A percentile compares a stretch with the other conserved stretches of the same genome.
These are phyloP conservation scores for Acanthamoeba quina DNA, from an alignment of 208 protist species.

Conservation along the genomic window DNA sequence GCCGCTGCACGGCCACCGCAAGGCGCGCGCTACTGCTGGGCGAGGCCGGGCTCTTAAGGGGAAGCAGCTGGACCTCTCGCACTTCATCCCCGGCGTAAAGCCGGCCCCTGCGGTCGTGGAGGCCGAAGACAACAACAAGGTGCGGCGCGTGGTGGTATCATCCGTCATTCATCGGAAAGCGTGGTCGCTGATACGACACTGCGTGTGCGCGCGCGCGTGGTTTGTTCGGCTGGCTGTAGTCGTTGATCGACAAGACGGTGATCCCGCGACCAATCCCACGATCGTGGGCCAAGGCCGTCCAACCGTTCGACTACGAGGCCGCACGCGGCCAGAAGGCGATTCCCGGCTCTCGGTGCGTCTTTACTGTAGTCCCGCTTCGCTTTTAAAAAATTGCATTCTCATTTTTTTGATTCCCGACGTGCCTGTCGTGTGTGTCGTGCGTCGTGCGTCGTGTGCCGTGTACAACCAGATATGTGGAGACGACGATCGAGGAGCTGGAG, in stretches of 20 bases:
- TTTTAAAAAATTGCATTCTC: too few species aligned
- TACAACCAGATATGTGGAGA: background rate
- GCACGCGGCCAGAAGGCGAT: background rate
- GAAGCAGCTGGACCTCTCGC: constrained; percentile 45
- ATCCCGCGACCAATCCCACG: constrained; percentile 36
- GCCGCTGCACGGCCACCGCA: background rate
- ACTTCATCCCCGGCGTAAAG: constrained; percentile 51
- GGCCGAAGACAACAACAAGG: background rate
- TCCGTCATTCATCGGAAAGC: background rate
- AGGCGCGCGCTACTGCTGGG: background rate
- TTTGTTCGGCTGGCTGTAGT: background rate
- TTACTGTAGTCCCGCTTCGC: too few species aligned
- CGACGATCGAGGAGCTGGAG: constrained; percentile 7
- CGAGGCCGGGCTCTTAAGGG: background rate
- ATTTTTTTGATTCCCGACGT: too few species aligned
- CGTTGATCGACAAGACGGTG: constrained; percentile 45
- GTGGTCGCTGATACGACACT: background rate
- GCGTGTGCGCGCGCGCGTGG: too few species aligned
- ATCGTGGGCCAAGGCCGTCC: constrained; percentile 57
- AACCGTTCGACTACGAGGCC: constrained; percentile 34
- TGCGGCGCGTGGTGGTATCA: background rate
- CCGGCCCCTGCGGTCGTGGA: background rate
- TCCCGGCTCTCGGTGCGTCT: background rate
- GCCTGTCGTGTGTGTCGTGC: background rate
- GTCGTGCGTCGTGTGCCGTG: background rate